Conservation (phyloP, 106 monocot genomes). For the Hemerocallis citrina region DNA sequence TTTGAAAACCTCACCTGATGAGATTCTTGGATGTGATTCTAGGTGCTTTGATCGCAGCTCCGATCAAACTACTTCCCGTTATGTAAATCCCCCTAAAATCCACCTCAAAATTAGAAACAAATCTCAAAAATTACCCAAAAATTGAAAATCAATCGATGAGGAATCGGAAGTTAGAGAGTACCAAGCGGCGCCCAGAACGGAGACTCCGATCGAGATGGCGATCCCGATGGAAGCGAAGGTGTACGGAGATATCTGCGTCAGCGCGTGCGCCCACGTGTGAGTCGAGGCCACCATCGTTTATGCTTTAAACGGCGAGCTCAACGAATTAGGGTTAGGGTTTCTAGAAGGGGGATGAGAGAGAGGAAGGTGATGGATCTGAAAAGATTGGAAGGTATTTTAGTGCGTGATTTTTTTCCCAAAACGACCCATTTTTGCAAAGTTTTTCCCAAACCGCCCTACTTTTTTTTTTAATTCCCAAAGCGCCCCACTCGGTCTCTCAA, state of each 20-base stretch:
- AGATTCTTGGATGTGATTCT: slow-evolving; percentile 85
- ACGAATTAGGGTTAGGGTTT: not conserved
- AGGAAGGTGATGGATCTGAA: not conserved
- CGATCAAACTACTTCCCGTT: slow-evolving; percentile 82
- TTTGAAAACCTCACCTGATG: slow-evolving; percentile 45
- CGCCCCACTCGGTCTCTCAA: too few species aligned
- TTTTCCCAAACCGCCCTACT: too few species aligned
- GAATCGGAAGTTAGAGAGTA: slow-evolving; percentile 13
- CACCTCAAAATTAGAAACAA: not conserved
- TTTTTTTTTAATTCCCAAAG: too few species aligned
- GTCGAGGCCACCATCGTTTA: too few species aligned
- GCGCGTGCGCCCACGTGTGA: slow-evolving; percentile 75
- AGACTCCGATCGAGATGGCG: slow-evolving; percentile 67
- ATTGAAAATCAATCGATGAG: too few species aligned
- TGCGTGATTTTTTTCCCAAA: too few species aligned
- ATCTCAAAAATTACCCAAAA: not conserved
- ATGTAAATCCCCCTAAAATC: slow-evolving; percentile 72
- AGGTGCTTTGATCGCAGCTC: slow-evolving; percentile 79
- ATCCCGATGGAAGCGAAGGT: slow-evolving; percentile 68
- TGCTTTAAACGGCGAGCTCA: too few species aligned
- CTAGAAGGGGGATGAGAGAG: not conserved
- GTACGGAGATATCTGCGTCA: slow-evolving; percentile 89
- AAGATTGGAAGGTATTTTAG: too few species aligned
- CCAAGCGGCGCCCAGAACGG: slow-evolving; percentile 81
- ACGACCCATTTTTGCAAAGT: too few species aligned